These are phyloP conservation scores for Phytophthora cactorum DNA, from an alignment of 352 stramenopile genomes.

Conservation along the genomic window DNA sequence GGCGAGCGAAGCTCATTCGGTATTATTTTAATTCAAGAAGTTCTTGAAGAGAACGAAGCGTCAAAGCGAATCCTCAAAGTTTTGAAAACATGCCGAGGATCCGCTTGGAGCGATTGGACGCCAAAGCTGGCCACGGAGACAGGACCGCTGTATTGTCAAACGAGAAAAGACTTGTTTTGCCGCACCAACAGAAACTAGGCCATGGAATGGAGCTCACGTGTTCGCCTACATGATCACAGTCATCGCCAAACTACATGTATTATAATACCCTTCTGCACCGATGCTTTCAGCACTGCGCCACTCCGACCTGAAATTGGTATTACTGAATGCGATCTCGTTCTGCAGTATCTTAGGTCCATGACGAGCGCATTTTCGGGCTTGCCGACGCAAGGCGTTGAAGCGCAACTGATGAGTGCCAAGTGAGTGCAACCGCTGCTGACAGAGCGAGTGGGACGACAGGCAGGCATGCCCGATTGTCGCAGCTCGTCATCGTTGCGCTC, in stretches of 20 bases:
- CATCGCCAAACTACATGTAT: background rate
- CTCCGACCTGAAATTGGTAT: too few relatives aligned
- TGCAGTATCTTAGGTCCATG: background rate
- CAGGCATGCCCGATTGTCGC: slow-evolving; percentile 22
- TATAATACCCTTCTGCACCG: background rate
- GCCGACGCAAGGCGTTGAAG: slow-evolving; percentile 2
- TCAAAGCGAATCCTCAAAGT: background rate
- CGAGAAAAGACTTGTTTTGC: slow-evolving; percentile 1
- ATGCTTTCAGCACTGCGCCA: background rate
- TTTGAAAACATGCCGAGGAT: background rate
- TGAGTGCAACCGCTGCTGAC: slow-evolving; percentile 12
- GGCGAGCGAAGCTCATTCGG: too few relatives aligned
- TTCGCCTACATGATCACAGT: background rate
- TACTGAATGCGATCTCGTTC: background rate
- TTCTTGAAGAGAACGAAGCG: background rate
- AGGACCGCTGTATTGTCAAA: slow-evolving; percentile 21
- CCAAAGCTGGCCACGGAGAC: slow-evolving; percentile 9
- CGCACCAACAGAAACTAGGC: slow-evolving; percentile 15
- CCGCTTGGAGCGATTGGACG: slow-evolving; percentile 12
- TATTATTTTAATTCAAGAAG: background rate
- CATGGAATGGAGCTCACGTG: background rate
- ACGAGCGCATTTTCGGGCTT: background rate
- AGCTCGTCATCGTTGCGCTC: slow-evolving; percentile 26
- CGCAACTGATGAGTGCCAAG: slow-evolving; percentile 7
- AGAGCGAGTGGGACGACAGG: slow-evolving; percentile 16